A percentile compares a stretch with the other conserved stretches of the same genome.
These are phyloP conservation scores for Lanmaoa pseudosensibilis DNA, from an alignment of 768 basidiomycete species.

Conservation along the genomic window DNA sequence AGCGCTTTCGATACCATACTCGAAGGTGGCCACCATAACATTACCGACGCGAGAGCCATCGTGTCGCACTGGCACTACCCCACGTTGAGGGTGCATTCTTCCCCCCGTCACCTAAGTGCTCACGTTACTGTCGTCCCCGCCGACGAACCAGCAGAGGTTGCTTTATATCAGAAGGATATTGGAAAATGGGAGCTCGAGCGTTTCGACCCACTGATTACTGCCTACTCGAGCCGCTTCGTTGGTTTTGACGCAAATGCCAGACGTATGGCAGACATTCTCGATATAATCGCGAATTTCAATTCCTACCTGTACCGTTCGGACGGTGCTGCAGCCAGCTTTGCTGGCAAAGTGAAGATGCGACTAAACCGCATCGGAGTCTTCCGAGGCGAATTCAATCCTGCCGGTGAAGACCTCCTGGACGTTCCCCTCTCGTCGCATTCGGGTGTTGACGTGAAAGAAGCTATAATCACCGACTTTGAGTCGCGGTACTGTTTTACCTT, in stretches of 20 bases:
- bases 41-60: conserved; percentile 7
- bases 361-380: conserved; percentile 7
- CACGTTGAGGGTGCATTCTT: conserved; percentile 8
- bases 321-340: conserved; percentile 3
- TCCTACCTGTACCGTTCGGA: conserved; percentile 19
- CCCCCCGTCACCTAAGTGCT: background rate
- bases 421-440: background rate
- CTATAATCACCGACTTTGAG: conserved; percentile 11
- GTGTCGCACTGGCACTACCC: conserved; percentile 15
- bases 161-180: background rate
- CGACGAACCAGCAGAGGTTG: conserved; percentile 9
- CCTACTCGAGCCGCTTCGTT: conserved; percentile 5
- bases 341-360: conserved; percentile 13
- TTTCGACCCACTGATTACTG: conserved; percentile 10
- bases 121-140: conserved; percentile 8
- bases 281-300: conserved; percentile 21
- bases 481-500: conserved; percentile 16
- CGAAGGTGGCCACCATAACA: conserved; percentile 3
- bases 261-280: conserved; percentile 4
- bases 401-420: conserved; percentile 11
- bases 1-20: conserved; percentile 14
- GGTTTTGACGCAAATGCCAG: background rate
- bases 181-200: conserved; percentile 19
- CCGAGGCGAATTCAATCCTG: background rate
- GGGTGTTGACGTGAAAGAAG: conserved; percentile 9